Evolutionary conservation across 164 flowering plant genomes (phyloP).

Genomic region (Brasenia schreberi): DNA sequence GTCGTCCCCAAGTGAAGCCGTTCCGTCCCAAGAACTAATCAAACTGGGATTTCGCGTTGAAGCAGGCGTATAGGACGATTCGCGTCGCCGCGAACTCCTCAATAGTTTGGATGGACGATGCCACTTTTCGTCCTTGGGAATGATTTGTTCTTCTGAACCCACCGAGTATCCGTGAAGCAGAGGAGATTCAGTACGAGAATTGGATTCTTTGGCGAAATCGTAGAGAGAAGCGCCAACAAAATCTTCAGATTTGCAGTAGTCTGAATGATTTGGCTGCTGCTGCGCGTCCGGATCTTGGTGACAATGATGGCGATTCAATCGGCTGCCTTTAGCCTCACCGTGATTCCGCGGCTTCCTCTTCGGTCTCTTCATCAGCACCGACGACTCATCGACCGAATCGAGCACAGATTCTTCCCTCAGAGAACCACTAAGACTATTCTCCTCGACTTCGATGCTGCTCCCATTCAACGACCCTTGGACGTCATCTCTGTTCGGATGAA

Average conservation of each 20-base stretch:
- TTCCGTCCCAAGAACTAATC: conserved; percentile 70
- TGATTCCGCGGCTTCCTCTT: conserved; percentile 24
- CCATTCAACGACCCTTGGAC: conserved; percentile 20
- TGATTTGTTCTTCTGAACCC: conserved; percentile 1
- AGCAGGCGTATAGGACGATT: conserved; percentile 61
- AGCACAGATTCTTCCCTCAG: conserved; percentile 27
- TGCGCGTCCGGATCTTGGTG: no score
- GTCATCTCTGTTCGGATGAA: conserved; percentile 11
- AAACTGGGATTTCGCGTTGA: conserved; percentile 69
- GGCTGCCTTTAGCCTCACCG: not conserved
- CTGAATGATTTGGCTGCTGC: conserved; percentile 59
- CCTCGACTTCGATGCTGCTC: conserved; percentile 16
- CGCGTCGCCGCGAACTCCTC: conserved; percentile 31
- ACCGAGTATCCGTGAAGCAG: conserved; percentile 26
- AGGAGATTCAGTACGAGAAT: conserved; percentile 27
- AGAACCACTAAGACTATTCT: conserved; percentile 46
- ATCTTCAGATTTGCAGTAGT: conserved; percentile 59
- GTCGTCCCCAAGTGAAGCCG: conserved; percentile 57
- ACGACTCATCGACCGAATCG: conserved; percentile 23
- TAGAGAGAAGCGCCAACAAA: conserved; percentile 2
- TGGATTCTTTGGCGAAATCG: not conserved
- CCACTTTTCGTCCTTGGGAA: conserved; percentile 20
- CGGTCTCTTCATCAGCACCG: conserved; percentile 28
- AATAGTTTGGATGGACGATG: conserved; percentile 32
- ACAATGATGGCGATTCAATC: not conserved